phyloP scores from a whole-genome alignment of 2,329 filamentous ascomycete species.

The Sclerotinia minor region DNA sequence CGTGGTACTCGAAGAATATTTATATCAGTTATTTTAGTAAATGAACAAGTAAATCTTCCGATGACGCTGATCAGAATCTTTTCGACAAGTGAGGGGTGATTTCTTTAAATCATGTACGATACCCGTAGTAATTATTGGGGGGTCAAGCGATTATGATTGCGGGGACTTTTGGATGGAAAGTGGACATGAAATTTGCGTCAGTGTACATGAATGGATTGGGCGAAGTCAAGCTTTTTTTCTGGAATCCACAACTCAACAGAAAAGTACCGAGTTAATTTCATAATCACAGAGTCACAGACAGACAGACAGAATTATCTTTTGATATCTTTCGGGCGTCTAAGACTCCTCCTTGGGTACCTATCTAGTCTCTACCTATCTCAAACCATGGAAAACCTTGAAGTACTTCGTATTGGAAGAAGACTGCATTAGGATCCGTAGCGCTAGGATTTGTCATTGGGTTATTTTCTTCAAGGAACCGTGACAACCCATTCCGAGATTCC shows the following conservation, averaged over 20 bases:
- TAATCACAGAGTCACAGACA: not conserved
- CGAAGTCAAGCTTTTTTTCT: conserved; percentile 6
- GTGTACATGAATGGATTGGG: conserved; percentile 8
- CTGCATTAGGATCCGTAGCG: not conserved
- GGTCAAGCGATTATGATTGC: not conserved
- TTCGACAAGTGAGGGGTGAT: conserved; percentile 10
- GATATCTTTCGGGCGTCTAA: conserved; percentile 1
- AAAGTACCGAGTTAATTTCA: not conserved
- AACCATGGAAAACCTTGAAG: not conserved
- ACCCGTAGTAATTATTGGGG: not conserved
- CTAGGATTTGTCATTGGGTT: not conserved
- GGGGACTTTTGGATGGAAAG: conserved; percentile 2
- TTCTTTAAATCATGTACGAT: not conserved
- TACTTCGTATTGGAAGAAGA: not conserved
- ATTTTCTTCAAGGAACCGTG: not conserved
- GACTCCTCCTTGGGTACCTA: conserved; percentile 3
- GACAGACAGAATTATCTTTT: no score
- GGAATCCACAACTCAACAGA: not conserved
- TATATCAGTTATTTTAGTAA: not conserved
- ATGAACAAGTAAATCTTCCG: not conserved
- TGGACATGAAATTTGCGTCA: conserved; percentile 6
- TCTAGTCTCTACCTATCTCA: not conserved
- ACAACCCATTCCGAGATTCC: not conserved
- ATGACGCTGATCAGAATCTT: not conserved
- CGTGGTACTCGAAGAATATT: not conserved